phyloP scores from a whole-genome alignment of 805 yeast species.

The Kazachstania viticola region DNA sequence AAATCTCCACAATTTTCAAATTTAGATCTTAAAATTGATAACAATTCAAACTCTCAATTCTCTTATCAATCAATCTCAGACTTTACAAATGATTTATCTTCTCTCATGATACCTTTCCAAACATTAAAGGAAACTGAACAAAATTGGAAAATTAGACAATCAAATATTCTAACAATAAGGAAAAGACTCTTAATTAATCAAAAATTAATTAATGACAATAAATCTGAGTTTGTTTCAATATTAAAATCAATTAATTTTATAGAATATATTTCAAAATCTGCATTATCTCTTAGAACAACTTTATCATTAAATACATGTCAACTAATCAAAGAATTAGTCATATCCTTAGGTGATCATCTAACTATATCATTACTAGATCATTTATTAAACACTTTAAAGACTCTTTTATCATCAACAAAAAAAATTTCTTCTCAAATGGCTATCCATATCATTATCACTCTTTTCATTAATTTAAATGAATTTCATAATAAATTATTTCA shows the following conservation, averaged over 20 bases:
- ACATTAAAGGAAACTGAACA: slow-evolving; percentile 71
- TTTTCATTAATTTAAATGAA: slow-evolving; percentile 45
- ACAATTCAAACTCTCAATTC: slow-evolving; percentile 3
- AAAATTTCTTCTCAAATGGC: slow-evolving; percentile 29
- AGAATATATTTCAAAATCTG: slow-evolving; percentile 56
- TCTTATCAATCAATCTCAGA: slow-evolving; percentile 1
- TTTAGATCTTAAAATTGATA: neutral
- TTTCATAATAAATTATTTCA: slow-evolving; percentile 41
- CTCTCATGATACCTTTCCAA: slow-evolving; percentile 34
- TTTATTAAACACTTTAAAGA: slow-evolving; percentile 24
- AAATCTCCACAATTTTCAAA: slow-evolving; percentile 9
- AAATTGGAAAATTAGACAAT: slow-evolving; percentile 75
- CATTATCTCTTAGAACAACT: slow-evolving; percentile 72
- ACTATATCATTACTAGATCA: slow-evolving; percentile 26
- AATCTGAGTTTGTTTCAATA: slow-evolving; percentile 27
- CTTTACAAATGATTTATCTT: slow-evolving; percentile 19
- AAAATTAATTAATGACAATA: slow-evolving; percentile 31
- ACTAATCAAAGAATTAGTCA: slow-evolving; percentile 51
- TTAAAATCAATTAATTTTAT: slow-evolving; percentile 31
- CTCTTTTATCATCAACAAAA: slow-evolving; percentile 29
- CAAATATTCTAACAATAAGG: slow-evolving; percentile 44
- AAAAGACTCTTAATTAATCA: slow-evolving; percentile 42
- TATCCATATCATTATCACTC: slow-evolving; percentile 32
- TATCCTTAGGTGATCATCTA: slow-evolving; percentile 15
- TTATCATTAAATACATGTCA: slow-evolving; percentile 67